Conservation (phyloP, 345 rosid species). For the Trapa incisa region DNA sequence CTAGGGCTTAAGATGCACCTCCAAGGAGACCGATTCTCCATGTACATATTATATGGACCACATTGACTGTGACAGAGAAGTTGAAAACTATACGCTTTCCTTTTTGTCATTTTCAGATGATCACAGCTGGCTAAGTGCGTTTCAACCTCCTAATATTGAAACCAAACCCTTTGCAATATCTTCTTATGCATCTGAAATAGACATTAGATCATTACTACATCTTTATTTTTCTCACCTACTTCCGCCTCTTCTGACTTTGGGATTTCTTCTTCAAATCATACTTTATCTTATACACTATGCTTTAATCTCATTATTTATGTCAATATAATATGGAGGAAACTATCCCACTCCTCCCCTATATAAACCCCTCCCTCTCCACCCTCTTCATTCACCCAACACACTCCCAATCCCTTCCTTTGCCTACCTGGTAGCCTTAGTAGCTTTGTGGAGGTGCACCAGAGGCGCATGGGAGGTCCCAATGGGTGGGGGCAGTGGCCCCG, state of each 20-base stretch:
- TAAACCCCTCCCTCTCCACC: background rate
- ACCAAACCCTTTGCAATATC: too few relatives aligned
- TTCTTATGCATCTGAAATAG: too few relatives aligned
- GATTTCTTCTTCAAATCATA: slow-evolving; percentile 1
- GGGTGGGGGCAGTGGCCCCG: slow-evolving; percentile 17
- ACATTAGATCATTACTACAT: too few relatives aligned
- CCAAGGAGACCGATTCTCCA: too few relatives aligned
- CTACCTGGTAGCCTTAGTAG: background rate
- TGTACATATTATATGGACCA: too few relatives aligned
- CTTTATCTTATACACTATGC: background rate
- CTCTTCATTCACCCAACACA: background rate
- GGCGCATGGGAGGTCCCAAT: slow-evolving; percentile 15
- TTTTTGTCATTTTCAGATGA: too few relatives aligned
- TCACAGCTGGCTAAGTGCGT: too few relatives aligned
- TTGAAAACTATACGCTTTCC: too few relatives aligned
- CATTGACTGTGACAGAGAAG: too few relatives aligned
- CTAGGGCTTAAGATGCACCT: too few relatives aligned
- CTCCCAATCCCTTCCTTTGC: background rate
- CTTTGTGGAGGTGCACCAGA: background rate
- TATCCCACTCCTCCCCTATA: slow-evolving; percentile 1
- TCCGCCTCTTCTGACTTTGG: background rate
- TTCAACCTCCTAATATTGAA: too few relatives aligned
- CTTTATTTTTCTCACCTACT: too few relatives aligned
- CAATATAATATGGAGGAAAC: background rate
- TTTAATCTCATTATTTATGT: background rate